phyloP scores from a whole-genome alignment of 148 eudicot genomes.

The Fagopyrum homotropicum region DNA sequence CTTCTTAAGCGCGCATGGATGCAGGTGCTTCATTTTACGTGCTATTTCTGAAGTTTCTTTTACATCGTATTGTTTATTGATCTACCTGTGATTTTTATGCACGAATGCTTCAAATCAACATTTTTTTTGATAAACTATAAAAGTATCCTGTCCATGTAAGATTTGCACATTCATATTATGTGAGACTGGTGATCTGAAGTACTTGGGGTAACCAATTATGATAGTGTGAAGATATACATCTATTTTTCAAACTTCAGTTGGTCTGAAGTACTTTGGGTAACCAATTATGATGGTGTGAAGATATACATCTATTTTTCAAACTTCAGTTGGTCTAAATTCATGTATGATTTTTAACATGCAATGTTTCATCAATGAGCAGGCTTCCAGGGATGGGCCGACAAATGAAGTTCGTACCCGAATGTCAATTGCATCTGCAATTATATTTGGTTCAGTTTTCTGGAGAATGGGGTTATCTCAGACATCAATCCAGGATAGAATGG shows the following conservation, averaged over 20 bases:
- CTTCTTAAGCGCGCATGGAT: conserved; percentile 98
- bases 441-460: conserved; percentile 99
- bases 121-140: no score
- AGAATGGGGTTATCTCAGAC: conserved; percentile 97
- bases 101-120: not conserved
- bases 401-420: conserved; percentile 90
- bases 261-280: not conserved
- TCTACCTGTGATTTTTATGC: not conserved
- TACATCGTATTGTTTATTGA: not conserved
- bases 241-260: not conserved
- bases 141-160: no score
- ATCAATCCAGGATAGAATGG: conserved; percentile 95
- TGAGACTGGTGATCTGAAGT: not conserved
- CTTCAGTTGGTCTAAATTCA: not conserved
- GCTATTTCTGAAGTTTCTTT: conserved; percentile 11
- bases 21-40: conserved; percentile 51
- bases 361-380: conserved; percentile 34
- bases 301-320: not conserved
- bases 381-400: conserved; percentile 97
- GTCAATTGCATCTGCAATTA: conserved; percentile 96
- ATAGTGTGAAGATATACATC: not conserved
- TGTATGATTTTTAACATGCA: not conserved
- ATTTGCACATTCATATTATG: not conserved
- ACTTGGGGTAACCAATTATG: not conserved
- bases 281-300: not conserved